Evolutionary conservation across 1,139 yeast species (phyloP), one percentile per base, ranked within the genome.

Genomic region (Saccharomyces hybrid): DNA sequence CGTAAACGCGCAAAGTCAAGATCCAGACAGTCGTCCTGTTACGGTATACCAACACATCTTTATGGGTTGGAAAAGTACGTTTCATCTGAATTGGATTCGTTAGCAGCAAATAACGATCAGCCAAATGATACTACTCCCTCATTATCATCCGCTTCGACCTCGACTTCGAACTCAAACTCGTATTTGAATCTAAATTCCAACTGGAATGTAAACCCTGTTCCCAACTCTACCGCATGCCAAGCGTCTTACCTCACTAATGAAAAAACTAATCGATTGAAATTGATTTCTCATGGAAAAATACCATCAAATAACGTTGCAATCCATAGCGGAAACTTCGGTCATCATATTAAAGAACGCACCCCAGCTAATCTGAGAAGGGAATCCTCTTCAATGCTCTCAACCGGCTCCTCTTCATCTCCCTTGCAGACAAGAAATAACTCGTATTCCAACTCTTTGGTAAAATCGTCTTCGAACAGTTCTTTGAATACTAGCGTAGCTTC

Each of bases 21-120:
- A 14, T 47, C 54, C 31, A 52, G 56, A 32, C 53, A 49, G 9
- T 47, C 53, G 25, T 60, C 63, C n/a, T 55, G 56, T 23, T 54
- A 54, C n/a, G 64, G 62, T 8, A 67, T 67, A 31, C 70, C 70
- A n/a, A 58, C 68, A 2, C 70, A 67, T 48, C 52, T 67, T 8
- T 66, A 63, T 52, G 66, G 68, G 16, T 52, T 66, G 26, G 70
- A 67, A 55, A 61, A 65, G 47, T 67, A 64, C 53, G 68, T 67
- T 26, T 55, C 62, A 6, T 55, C 63, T 16, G 67, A 61, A 47
- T 54, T 67, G 42, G 70, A 67, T 51, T 64, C 63, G 11, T 41
- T 62, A 16, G 60, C 64, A 3, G 51, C 58, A 3, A 46, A 51
- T n/a, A 54, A 50, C 14, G 26, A 46, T 19, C 38, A 27, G 27